Evolutionary conservation across 495 filamentous ascomycete species (phyloP).

Genomic region (Bacidia rubella): DNA sequence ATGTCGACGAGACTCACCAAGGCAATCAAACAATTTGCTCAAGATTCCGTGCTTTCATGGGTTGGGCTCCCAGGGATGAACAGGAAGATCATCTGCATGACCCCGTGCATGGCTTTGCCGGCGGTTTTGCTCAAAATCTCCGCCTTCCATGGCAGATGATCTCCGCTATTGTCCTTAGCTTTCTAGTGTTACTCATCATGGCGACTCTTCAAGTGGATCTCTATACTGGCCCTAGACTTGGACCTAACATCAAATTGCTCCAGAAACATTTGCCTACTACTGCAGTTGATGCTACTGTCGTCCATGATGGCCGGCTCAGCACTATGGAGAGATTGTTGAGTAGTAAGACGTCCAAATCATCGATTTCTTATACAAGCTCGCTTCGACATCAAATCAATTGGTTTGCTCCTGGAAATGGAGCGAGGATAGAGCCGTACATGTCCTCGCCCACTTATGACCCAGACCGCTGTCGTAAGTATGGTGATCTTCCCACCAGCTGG

Average conservation of each 20-base stretch:
- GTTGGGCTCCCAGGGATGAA: not conserved
- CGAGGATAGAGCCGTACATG: slow-evolving; percentile 4
- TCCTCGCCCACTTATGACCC: slow-evolving; percentile 9
- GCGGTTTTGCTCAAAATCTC: no score
- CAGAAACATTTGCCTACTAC: not conserved
- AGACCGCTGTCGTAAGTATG: not conserved
- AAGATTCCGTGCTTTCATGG: not conserved
- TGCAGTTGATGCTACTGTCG: not conserved
- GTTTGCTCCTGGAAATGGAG: slow-evolving; percentile 6
- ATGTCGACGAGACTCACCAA: not conserved
- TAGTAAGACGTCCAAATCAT: not conserved
- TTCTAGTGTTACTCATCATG: not conserved
- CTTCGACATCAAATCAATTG: slow-evolving; percentile 9
- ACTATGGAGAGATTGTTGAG: not conserved
- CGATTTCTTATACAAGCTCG: not conserved
- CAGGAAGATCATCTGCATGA: not conserved
- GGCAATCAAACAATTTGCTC: not conserved
- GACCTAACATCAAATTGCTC: not conserved
- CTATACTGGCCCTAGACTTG: not conserved
- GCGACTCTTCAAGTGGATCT: not conserved
- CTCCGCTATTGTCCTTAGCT: not conserved
- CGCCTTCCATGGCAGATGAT: no score
- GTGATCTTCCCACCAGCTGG: no score
- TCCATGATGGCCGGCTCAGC: not conserved
- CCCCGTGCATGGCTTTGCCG: not conserved